phyloP scores from a whole-genome alignment of 2,329 filamentous ascomycete genomes.

The Fusarium tupiense region DNA sequence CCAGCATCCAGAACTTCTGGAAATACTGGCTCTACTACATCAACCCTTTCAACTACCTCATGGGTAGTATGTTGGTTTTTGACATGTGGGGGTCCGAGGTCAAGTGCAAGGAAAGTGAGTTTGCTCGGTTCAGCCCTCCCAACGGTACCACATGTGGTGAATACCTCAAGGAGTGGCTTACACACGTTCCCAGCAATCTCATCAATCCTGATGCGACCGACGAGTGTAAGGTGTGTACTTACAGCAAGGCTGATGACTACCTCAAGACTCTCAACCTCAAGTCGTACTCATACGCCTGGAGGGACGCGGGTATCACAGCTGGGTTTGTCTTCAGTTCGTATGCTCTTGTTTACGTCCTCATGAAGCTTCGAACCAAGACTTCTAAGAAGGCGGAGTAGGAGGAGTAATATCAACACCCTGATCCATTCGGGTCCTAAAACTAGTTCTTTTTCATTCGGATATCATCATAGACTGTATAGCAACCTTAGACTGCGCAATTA shows the following conservation, averaged over 20 bases:
- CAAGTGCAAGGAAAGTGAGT: slow-evolving; percentile 58
- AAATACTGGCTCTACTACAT: slow-evolving; percentile 70
- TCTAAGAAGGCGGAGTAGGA: slow-evolving; percentile 56
- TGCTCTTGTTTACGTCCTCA: slow-evolving; percentile 54
- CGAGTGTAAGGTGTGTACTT: slow-evolving; percentile 70
- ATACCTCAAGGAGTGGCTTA: slow-evolving; percentile 65
- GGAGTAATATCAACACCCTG: neutral
- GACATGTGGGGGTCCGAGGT: slow-evolving; percentile 58
- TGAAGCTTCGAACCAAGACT: slow-evolving; percentile 60
- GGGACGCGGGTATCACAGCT: slow-evolving; percentile 68
- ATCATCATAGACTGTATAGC: slow-evolving; percentile 1
- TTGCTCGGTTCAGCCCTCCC: slow-evolving; percentile 62
- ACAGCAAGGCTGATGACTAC: slow-evolving; percentile 67
- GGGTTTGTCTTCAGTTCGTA: slow-evolving; percentile 67
- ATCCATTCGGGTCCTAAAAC: neutral
- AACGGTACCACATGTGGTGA: slow-evolving; percentile 63
- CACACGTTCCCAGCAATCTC: slow-evolving; percentile 57
- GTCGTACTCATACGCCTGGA: slow-evolving; percentile 72
- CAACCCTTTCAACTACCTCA: slow-evolving; percentile 70
- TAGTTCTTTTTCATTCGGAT: neutral
- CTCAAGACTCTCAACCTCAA: slow-evolving; percentile 67
- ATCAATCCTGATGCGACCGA: slow-evolving; percentile 67
- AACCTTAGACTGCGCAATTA: neutral
- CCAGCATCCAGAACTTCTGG: slow-evolving; percentile 73
- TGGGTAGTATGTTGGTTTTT: slow-evolving; percentile 65